These are phyloP conservation scores for Talaromyces ruber DNA, from an alignment of 495 filamentous ascomycete species.

Conservation along the genomic window DNA sequence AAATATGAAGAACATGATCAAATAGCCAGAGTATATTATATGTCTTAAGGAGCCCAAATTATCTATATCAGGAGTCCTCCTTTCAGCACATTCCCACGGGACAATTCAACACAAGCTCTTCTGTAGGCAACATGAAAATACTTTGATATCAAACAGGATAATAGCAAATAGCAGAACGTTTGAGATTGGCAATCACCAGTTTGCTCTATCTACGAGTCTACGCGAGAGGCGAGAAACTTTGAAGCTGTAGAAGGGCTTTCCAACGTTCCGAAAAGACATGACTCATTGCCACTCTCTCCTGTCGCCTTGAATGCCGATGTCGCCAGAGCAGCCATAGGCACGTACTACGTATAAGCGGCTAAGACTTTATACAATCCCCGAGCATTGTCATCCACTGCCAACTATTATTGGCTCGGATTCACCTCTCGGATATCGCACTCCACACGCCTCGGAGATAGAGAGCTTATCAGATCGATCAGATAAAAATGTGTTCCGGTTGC, in stretches of 20 bases:
- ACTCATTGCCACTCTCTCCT: background rate
- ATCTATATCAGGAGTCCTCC: background rate
- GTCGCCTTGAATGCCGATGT: background rate
- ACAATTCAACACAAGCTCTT: background rate
- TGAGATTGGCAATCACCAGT: background rate
- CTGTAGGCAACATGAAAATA: no score
- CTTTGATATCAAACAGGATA: background rate
- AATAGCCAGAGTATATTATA: background rate
- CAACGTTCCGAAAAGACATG: background rate
- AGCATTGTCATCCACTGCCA: background rate
- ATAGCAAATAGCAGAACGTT: background rate
- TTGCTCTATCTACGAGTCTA: background rate
- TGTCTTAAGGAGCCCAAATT: background rate
- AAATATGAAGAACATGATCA: background rate
- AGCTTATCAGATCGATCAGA: constrained; percentile 1
- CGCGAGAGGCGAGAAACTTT: background rate
- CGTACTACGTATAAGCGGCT: background rate
- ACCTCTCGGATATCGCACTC: background rate
- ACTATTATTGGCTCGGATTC: background rate
- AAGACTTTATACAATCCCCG: background rate
- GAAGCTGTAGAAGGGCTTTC: background rate
- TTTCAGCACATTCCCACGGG: background rate
- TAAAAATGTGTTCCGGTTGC: background rate
- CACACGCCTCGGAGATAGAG: background rate
- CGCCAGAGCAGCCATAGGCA: background rate